These are phyloP conservation scores for Wallacemonas sp. DNA, from an alignment of 208 protist species.

Conservation along the genomic window DNA sequence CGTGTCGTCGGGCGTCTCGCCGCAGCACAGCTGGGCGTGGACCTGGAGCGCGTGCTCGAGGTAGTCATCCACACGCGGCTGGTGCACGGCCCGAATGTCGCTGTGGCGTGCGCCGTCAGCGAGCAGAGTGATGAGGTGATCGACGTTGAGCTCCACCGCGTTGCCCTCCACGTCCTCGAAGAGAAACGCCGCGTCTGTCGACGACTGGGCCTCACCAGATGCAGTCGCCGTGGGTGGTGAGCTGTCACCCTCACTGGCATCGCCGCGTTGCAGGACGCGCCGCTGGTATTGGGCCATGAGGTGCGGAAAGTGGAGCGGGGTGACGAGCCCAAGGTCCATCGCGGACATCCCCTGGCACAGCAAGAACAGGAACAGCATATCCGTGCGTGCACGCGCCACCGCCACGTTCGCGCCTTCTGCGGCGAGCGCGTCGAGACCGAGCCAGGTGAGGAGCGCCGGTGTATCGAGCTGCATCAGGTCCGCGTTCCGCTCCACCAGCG, in stretches of 20 bases:
- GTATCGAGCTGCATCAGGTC: slow-evolving; percentile 65
- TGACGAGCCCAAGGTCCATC: slow-evolving; percentile 49
- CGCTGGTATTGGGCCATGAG: slow-evolving; percentile 58
- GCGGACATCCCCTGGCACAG: slow-evolving; percentile 54
- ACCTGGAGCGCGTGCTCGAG: slow-evolving; percentile 61
- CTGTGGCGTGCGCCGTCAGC: slow-evolving; percentile 3
- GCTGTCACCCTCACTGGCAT: too few relatives aligned
- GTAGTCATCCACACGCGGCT: slow-evolving; percentile 35
- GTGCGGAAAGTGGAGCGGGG: slow-evolving; percentile 33
- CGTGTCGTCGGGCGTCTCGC: slow-evolving; percentile 14
- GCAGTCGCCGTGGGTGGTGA: too few relatives aligned
- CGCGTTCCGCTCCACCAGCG: slow-evolving; percentile 49
- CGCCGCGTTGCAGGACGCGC: too few relatives aligned
- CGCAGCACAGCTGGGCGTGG: slow-evolving; percentile 53
- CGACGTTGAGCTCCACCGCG: slow-evolving; percentile 30
- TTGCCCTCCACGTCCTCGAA: slow-evolving; percentile 40
- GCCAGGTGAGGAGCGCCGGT: slow-evolving; percentile 64
- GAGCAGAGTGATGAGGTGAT: slow-evolving; percentile 25
- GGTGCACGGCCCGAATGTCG: slow-evolving; percentile 6
- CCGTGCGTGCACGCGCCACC: slow-evolving; percentile 51
- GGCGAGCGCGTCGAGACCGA: slow-evolving; percentile 55
- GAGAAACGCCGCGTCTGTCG: too few relatives aligned
- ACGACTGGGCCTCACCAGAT: too few relatives aligned
- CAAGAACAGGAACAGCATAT: slow-evolving; percentile 74
- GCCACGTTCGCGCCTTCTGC: slow-evolving; percentile 39